These are phyloP conservation scores for Coccomyxa sp. DNA, from an alignment of 139 green algal genomes.

Conservation along the genomic window DNA sequence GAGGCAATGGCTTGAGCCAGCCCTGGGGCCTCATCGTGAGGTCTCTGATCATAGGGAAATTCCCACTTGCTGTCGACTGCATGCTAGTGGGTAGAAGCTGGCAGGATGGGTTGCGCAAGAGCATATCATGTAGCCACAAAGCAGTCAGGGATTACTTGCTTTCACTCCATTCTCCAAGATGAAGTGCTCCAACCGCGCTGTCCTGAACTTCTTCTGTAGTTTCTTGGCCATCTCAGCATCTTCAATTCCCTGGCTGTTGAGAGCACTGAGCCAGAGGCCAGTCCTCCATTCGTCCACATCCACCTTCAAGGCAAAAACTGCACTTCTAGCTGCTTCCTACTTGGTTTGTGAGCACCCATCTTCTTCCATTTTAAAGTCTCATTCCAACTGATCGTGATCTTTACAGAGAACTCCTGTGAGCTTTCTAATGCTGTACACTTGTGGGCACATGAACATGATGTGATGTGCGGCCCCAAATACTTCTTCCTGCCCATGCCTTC, in stretches of 20 bases:
- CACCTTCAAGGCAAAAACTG: conserved; percentile 6
- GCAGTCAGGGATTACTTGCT: background rate
- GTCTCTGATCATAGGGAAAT: too few species aligned
- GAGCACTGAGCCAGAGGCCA: conserved; percentile 22
- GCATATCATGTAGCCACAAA: too few species aligned
- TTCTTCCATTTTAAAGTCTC: too few species aligned
- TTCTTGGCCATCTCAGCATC: background rate
- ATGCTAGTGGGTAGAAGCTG: too few species aligned
- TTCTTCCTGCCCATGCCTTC: conserved; percentile 29
- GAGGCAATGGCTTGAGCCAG: too few species aligned
- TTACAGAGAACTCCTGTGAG: too few species aligned
- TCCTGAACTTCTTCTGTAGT: conserved; percentile 26
- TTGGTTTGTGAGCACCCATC: too few species aligned
- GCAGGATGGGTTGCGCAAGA: too few species aligned
- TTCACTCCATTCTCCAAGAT: conserved; percentile 16
- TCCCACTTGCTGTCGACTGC: too few species aligned
- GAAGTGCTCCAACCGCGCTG: conserved; percentile 19
- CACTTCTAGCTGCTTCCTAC: background rate
- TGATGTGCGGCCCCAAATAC: conserved; percentile 22
- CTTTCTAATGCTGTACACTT: too few species aligned
- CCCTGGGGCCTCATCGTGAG: too few species aligned
- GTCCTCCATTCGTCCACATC: conserved; percentile 31
- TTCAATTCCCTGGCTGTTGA: conserved; percentile 7
- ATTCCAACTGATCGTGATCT: too few species aligned
- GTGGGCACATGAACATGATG: background rate